Conservation (phyloP, 768 basidiomycete genomes). For the Pisolithus orientalis region DNA sequence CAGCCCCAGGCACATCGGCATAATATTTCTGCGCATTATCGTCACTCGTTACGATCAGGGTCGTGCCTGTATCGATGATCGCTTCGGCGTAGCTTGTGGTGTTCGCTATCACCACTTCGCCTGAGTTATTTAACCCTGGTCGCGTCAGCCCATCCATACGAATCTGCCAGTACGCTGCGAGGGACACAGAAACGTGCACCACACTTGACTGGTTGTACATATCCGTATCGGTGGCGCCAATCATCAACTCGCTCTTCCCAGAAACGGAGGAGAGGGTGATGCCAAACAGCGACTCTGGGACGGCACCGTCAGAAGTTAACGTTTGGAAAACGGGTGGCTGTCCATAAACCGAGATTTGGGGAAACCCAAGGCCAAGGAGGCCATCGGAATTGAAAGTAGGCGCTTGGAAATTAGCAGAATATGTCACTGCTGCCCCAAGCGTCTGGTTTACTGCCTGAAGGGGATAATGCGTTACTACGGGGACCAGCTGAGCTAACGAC, state of each 20-base stretch:
- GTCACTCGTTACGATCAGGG: constrained; percentile 22
- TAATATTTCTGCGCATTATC: constrained; percentile 23
- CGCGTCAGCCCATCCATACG: constrained; percentile 23
- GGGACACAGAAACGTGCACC: constrained; percentile 30
- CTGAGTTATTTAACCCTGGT: constrained; percentile 12
- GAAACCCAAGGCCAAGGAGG: constrained; percentile 39
- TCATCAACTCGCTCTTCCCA: constrained; percentile 42
- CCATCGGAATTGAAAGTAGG: constrained; percentile 32
- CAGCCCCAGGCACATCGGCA: constrained; percentile 23
- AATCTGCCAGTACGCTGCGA: constrained; percentile 34
- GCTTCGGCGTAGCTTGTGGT: constrained; percentile 17
- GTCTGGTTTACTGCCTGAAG: constrained; percentile 32
- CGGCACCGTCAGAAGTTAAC: constrained; percentile 31
- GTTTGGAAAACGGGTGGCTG: constrained; percentile 39
- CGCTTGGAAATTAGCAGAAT: constrained; percentile 26
- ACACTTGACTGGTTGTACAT: constrained; percentile 40
- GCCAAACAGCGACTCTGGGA: constrained; percentile 36
- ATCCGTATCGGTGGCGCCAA: constrained; percentile 46
- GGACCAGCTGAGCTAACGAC: constrained; percentile 9
- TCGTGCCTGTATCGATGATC: constrained; percentile 31
- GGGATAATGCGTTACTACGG: not conserved
- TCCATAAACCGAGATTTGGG: constrained; percentile 29
- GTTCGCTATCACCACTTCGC: constrained; percentile 21
- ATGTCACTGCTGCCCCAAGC: constrained; percentile 37
- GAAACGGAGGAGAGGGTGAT: constrained; percentile 39